Conservation (phyloP, 306 rosid genomes). For the Sindora glabra region DNA sequence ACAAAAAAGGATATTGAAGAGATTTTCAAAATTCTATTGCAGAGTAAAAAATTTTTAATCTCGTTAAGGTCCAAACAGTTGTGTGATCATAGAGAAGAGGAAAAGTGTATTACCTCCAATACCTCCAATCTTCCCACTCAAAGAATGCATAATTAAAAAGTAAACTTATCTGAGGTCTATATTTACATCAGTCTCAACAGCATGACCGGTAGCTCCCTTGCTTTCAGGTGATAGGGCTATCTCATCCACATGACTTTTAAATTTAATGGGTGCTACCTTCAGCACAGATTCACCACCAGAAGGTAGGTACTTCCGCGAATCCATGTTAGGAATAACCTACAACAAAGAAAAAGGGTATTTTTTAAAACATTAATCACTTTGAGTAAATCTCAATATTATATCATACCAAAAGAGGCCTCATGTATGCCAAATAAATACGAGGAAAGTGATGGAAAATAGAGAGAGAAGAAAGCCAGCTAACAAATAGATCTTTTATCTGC, state of each 20-base stretch:
- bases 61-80: too few relatives aligned
- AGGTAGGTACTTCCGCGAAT: slow-evolving; percentile 43
- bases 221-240: slow-evolving; percentile 31
- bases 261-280: slow-evolving; percentile 33
- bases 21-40: too few relatives aligned
- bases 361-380: neutral
- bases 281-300: slow-evolving; percentile 35
- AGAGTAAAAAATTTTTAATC: too few relatives aligned
- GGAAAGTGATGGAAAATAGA: neutral
- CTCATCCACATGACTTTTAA: slow-evolving; percentile 45
- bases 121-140: too few relatives aligned
- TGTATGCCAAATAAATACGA: neutral
- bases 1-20: too few relatives aligned
- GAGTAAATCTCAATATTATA: neutral
- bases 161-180: slow-evolving; percentile 67
- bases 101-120: too few relatives aligned
- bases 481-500: neutral
- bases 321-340: slow-evolving; percentile 45
- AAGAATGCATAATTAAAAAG: slow-evolving; percentile 72
- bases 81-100: too few relatives aligned
- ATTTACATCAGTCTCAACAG: slow-evolving; percentile 43
- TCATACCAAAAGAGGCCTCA: neutral
- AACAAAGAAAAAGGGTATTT: slow-evolving; percentile 13
- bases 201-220: slow-evolving; percentile 11
- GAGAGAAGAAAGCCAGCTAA: neutral